Conservation (phyloP, 75 land plant species). For the Adiantum capillusveneris region DNA sequence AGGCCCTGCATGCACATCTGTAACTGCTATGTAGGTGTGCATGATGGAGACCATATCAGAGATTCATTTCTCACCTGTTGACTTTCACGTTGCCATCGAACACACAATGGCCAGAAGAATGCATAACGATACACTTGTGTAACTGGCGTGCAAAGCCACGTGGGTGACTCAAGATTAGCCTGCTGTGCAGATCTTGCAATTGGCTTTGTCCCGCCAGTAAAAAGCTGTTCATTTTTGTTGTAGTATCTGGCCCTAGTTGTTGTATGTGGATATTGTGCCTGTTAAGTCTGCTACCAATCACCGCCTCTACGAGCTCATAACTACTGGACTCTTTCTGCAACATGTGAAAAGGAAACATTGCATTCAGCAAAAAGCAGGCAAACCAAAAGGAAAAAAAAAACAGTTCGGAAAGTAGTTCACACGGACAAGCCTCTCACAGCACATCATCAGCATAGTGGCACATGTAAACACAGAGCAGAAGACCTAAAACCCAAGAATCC, state of each 20-base stretch:
- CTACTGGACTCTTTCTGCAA: constrained; percentile 58
- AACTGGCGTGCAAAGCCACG: constrained; percentile 76
- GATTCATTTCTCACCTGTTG: constrained; percentile 87
- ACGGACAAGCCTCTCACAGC: too few species aligned
- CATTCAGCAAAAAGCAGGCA: too few species aligned
- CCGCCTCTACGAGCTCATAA: constrained; percentile 78
- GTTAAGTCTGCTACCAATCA: constrained; percentile 76
- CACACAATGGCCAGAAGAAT: constrained; percentile 72
- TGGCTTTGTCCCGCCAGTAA: constrained; percentile 57
- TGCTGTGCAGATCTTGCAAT: constrained; percentile 87
- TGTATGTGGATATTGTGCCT: constrained; percentile 88
- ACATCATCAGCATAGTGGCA: too few species aligned
- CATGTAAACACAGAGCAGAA: too few species aligned
- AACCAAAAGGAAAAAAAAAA: too few species aligned
- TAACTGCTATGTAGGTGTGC: too few species aligned
- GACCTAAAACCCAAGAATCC: too few species aligned
- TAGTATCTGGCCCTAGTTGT: constrained; percentile 83
- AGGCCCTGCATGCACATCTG: too few species aligned
- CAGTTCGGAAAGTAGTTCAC: too few species aligned
- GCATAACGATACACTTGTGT: constrained; percentile 85
- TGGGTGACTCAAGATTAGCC: constrained; percentile 73
- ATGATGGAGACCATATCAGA: too few species aligned
- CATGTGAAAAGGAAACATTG: not conserved
- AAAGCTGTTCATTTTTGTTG: constrained; percentile 75
- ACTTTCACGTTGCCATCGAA: constrained; percentile 95